phyloP scores from a whole-genome alignment of 2,329 filamentous ascomycete genomes.

The Colletotrichum eleusines region DNA sequence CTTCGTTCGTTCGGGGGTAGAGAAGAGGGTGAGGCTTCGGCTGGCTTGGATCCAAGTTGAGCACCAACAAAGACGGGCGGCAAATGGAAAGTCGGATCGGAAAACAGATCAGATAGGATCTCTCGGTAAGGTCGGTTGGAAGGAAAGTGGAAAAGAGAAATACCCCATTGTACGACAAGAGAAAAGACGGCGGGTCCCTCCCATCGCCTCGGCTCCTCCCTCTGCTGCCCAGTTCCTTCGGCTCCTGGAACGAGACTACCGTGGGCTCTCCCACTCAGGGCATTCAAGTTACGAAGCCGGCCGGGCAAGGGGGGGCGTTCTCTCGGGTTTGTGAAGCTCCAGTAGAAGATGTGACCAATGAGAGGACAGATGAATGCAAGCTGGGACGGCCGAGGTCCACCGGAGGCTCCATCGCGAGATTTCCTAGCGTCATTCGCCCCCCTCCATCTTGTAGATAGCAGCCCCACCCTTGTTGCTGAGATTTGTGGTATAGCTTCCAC shows the following conservation, averaged over 20 bases:
- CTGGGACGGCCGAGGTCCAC: constrained; percentile 35
- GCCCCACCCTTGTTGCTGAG: constrained; percentile 27
- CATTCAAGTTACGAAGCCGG: constrained; percentile 37
- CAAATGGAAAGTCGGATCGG: constrained; percentile 29
- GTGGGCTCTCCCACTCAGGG: constrained; percentile 28
- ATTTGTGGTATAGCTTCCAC: background rate
- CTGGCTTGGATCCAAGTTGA: constrained; percentile 3
- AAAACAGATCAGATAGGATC: constrained; percentile 20
- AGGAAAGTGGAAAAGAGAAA: constrained; percentile 30
- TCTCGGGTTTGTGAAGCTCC: constrained; percentile 34
- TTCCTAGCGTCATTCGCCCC: constrained; percentile 19
- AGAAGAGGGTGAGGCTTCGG: background rate
- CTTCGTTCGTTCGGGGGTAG: constrained; percentile 6
- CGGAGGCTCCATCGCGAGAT: constrained; percentile 32
- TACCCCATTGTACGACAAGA: constrained; percentile 10
- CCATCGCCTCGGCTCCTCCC: constrained; percentile 35
- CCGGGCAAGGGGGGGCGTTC: constrained; percentile 16
- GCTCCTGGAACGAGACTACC: constrained; percentile 8
- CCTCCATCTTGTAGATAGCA: constrained; percentile 6
- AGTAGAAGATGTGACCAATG: constrained; percentile 26
- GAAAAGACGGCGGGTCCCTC: constrained; percentile 29
- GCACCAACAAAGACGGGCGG: constrained; percentile 11
- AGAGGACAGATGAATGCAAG: constrained; percentile 32
- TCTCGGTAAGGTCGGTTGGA: constrained; percentile 14
- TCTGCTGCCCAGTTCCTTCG: constrained; percentile 23